These are phyloP conservation scores for Tricladium varicosporioides DNA, from an alignment of 2,329 filamentous ascomycete species.

Conservation along the genomic window DNA sequence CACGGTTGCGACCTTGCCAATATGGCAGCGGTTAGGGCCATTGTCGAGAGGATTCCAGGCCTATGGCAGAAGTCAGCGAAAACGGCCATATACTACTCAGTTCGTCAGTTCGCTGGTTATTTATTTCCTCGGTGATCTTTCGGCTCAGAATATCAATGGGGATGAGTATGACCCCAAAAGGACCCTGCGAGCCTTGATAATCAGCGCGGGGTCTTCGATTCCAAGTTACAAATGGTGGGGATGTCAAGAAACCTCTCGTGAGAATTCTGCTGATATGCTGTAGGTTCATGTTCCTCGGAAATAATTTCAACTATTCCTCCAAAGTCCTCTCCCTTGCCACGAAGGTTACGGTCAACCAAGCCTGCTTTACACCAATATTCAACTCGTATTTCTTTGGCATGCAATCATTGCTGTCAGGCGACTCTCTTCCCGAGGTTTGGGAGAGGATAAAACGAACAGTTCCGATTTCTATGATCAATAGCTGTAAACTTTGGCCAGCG, in stretches of 20 bases:
- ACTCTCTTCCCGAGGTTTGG: slow-evolving; percentile 58
- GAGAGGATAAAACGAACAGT: slow-evolving; percentile 74
- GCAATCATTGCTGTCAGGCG: slow-evolving; percentile 73
- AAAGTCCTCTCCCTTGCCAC: slow-evolving; percentile 66
- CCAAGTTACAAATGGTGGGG: slow-evolving; percentile 79
- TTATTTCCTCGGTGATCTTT: slow-evolving; percentile 75
- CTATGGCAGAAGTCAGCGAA: slow-evolving; percentile 70
- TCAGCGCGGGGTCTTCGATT: slow-evolving; percentile 71
- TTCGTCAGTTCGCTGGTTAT: slow-evolving; percentile 72
- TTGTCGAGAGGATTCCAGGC: slow-evolving; percentile 51
- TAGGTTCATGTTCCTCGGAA: slow-evolving; percentile 77
- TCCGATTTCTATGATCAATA: slow-evolving; percentile 73
- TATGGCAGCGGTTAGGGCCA: slow-evolving; percentile 59
- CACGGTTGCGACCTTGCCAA: slow-evolving; percentile 36
- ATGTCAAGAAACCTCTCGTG: not conserved
- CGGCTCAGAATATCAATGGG: slow-evolving; percentile 66
- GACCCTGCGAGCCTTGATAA: slow-evolving; percentile 69
- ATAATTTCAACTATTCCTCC: slow-evolving; percentile 80
- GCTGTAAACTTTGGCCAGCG: slow-evolving; percentile 83
- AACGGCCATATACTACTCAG: slow-evolving; percentile 77
- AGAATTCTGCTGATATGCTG: not conserved
- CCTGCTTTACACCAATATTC: slow-evolving; percentile 78
- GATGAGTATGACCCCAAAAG: slow-evolving; percentile 66
- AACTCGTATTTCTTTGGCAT: slow-evolving; percentile 81
- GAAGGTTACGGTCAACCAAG: slow-evolving; percentile 80